Conservation (phyloP, 2,329 filamentous ascomycete genomes). For the Aspergillus sp. region DNA sequence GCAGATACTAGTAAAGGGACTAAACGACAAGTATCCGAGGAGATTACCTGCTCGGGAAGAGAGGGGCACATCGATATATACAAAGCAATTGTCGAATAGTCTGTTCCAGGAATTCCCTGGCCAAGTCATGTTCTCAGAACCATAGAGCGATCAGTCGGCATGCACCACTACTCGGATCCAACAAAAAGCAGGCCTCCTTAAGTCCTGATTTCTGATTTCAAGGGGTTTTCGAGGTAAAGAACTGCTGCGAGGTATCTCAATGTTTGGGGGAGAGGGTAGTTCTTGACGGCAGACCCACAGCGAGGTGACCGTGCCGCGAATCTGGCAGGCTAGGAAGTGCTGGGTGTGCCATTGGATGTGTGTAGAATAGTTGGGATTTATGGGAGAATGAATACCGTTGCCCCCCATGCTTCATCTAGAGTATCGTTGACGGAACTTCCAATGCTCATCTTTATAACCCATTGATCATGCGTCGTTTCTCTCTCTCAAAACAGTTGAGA, state of each 20-base stretch:
- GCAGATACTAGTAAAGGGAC: background rate
- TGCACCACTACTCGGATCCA: background rate
- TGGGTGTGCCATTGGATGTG: background rate
- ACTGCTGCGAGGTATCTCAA: background rate
- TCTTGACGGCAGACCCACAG: background rate
- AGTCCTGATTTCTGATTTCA: background rate
- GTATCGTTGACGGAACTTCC: background rate
- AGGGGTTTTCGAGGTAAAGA: background rate
- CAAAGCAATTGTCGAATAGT: background rate
- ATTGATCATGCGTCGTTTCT: conserved; percentile 9
- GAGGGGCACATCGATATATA: background rate
- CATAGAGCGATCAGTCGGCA: background rate
- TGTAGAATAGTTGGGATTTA: background rate
- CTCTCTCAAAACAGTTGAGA: conserved; percentile 6
- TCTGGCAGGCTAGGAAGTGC: background rate
- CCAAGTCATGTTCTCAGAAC: background rate
- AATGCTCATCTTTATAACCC: background rate
- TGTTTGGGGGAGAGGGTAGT: background rate
- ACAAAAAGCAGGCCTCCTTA: background rate
- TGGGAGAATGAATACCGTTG: background rate
- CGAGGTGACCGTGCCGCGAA: background rate
- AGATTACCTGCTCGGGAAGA: background rate
- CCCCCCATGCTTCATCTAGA: background rate
- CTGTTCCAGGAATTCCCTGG: background rate
- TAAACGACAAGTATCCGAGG: background rate